These are phyloP conservation scores for Colletotrichum sp. DNA, from an alignment of 2,329 filamentous ascomycete species.

Conservation along the genomic window DNA sequence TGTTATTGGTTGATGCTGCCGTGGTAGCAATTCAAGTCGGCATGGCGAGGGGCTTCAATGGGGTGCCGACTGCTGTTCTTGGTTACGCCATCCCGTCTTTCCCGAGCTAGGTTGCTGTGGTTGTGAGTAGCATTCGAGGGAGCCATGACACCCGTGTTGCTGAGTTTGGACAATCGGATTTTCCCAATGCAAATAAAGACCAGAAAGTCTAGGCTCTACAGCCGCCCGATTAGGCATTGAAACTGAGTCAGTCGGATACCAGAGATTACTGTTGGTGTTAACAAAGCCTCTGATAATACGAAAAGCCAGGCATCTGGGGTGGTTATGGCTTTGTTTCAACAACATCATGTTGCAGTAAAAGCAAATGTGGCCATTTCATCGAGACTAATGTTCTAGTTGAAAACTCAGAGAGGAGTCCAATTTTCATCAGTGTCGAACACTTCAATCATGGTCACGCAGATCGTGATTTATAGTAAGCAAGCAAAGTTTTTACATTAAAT, in stretches of 20 bases:
- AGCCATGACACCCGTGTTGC: not conserved
- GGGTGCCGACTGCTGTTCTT: not conserved
- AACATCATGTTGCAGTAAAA: not conserved
- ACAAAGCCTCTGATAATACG: not conserved
- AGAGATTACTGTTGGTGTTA: not conserved
- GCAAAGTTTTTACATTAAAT: not conserved
- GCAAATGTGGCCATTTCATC: not conserved
- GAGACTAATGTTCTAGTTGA: fast-evolving
- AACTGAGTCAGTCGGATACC: not conserved
- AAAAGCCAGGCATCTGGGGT: not conserved
- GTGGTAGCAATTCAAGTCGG: not conserved
- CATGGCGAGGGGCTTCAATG: not conserved
- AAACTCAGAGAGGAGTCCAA: not conserved
- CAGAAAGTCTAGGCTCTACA: not conserved
- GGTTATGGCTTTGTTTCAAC: not conserved
- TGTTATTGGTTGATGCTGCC: not conserved
- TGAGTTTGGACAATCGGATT: not conserved
- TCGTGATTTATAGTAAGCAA: not conserved
- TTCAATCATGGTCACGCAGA: too few relatives aligned
- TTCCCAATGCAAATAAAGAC: not conserved
- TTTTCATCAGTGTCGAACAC: fast-evolving
- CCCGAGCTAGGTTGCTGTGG: not conserved
- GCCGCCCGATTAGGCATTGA: not conserved
- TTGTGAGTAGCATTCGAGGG: not conserved
- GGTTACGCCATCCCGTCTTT: not conserved